Conservation (phyloP, 352 stramenopile species). For the Thalassiosira ordinaria region DNA sequence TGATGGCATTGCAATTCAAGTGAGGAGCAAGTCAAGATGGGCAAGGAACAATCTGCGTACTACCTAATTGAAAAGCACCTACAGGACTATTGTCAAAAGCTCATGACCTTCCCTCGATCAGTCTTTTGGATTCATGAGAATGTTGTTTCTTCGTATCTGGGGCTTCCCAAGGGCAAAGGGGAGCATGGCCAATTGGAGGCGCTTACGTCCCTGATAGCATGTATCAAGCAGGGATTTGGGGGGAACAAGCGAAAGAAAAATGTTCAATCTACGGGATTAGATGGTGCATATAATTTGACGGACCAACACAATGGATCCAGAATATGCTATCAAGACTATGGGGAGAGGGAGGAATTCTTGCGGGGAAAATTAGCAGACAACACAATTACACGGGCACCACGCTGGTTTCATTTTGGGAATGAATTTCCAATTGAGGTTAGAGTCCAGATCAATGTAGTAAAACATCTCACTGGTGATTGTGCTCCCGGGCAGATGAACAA, state of each 20-base stretch:
- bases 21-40: no score
- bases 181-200: background rate
- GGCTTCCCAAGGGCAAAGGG: background rate
- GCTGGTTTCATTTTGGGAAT: background rate
- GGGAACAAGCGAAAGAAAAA: background rate
- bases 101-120: background rate
- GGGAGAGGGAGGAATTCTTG: background rate
- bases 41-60: background rate
- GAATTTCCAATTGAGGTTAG: background rate
- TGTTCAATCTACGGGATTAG: background rate
- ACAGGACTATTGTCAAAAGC: background rate
- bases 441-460: background rate
- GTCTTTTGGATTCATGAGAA: background rate
- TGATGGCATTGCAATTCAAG: no score
- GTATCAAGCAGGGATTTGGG: background rate
- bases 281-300: background rate
- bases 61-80: background rate
- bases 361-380: background rate
- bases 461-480: background rate
- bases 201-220: background rate
- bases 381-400: background rate
- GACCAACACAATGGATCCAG: background rate
- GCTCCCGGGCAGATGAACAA: background rate
- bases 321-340: background rate
- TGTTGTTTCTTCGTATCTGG: background rate